Evolutionary conservation across 805 yeast genomes (phyloP), one percentile per base, ranked within the genome.

Genomic region (Sugiyamaella smithiae): DNA sequence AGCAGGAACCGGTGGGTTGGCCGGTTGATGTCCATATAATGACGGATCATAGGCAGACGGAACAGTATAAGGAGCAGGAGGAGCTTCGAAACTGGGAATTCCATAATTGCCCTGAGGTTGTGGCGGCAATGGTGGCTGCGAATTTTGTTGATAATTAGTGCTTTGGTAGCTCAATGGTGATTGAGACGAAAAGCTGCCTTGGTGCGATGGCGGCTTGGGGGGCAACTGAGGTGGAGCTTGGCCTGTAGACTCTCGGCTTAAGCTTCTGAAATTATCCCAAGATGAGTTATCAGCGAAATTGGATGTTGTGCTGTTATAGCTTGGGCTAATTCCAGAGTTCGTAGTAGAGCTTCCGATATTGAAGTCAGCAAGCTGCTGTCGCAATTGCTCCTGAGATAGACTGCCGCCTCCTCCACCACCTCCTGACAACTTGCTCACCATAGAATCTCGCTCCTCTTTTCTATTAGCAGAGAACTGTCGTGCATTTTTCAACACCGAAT

Each of bases 21-120:
- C 43, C 14, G 17, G 36, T 38, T 38, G 51, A 16, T 49, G 40
- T 43, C 70, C 66, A 53, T 75, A 75, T 72, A 74, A 70, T 49
- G 73, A 66, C 1, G 78, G 76, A 54, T 71, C 70, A 56, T 74
- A 74, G 2, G 72, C 68, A 0, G 78, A 74, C 1, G 78, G 79
- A 28, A 43, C 40, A 3, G 47, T 40, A 40, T 52, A 57, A 5
- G 53, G 49, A 5, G 51, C 50, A 12, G 47, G 48, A 5, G 48
- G 28, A 20, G 16, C 29, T 26, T 33, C 29, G 20, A 22, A 31
- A 3, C n/a, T 16, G 23, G 40, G 22, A 5, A 31, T 16, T 28
- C 29, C 28, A 16, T 51, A 47, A n/a, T 17, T 20, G 20, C 40
- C 49, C 8, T 32, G 48, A 6, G 33, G 31, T 35, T 52, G 53